Evolutionary conservation across 2,329 filamentous ascomycete species (phyloP), one percentile per base, ranked within the genome.

Genomic region (Alternaria longipes): DNA sequence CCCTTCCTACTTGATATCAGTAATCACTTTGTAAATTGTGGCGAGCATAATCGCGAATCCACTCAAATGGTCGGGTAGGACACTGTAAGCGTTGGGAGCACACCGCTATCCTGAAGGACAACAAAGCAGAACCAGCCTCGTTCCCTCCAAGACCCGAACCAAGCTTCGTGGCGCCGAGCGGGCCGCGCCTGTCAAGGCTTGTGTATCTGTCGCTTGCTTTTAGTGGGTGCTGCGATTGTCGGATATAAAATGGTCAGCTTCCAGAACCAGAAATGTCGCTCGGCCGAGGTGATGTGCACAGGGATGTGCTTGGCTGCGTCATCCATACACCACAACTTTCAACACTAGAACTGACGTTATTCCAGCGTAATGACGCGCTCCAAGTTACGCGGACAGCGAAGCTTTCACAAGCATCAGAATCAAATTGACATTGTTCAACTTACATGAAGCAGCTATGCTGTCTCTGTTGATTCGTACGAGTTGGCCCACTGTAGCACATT

Each of bases 261-360:
- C 30, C 22, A 36, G 22, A 50, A 50, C 8, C 22, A 36, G 8
- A 11, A 28, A 16, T 18, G 9, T 28, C 9, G 26, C 20, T 57
- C 46, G 54, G 54, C 54, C 54, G 54, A 57, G 46, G 36, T 52
- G 46, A 57, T 51, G n/a, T 30, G 38, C 46, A 28, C 46, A 44
- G 30, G 38, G 46, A 20, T 57, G 14, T 22, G 28, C 32, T 18
- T 36, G 28, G 28, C 46, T 57, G 38, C 46, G 38, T 57, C 45
- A 57, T 51, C 16, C 38, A 42, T 42, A 34, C 20, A 20, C 28
- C n/a, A 57, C 18, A 36, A 16, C 54, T 52, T 28, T 26, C 7
- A 32, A 20, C 54, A 24, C 11, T 49, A 51, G 28, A 42, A 22
- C 45, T 24, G 16, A 44, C 9, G 14, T 38, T 8, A 26, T 11